Evolutionary conservation across 257 asterid species (phyloP).

Genomic region (Gentiana macrophylla): DNA sequence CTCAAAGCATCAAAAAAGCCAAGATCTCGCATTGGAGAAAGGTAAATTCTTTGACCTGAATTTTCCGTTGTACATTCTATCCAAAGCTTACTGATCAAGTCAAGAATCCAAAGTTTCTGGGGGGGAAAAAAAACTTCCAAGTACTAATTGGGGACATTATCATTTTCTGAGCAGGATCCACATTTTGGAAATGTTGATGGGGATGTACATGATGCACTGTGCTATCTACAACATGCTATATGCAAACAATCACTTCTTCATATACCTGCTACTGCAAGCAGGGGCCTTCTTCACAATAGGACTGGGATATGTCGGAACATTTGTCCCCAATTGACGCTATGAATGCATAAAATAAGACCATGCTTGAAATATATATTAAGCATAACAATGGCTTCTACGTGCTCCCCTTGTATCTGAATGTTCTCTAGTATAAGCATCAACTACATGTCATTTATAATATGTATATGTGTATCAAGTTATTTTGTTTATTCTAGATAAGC

Average conservation of each 20-base stretch:
- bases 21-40: conserved; percentile 45
- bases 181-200: conserved; percentile 60
- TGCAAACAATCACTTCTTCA: conserved; percentile 54
- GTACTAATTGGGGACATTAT: conserved; percentile 1
- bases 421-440: no score
- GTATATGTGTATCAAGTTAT: no score
- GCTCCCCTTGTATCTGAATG: not conserved
- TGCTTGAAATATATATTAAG: not conserved
- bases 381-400: not conserved
- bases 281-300: conserved; percentile 70
- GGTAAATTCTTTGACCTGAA: conserved; percentile 24
- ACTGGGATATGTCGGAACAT: conserved; percentile 58
- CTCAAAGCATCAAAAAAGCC: conserved; percentile 35
- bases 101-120: not conserved
- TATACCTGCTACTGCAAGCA: conserved; percentile 73
- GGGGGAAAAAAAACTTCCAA: not conserved
- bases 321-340: conserved; percentile 40
- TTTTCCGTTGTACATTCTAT: not conserved
- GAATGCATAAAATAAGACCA: conserved; percentile 6
- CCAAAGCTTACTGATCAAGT: not conserved
- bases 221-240: conserved; percentile 64
- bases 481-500: no score
- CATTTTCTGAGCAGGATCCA: conserved; percentile 45
- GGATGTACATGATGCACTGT: conserved; percentile 71
- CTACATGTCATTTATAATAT: no score